These are phyloP conservation scores for Tolypocladium cylindrosporum DNA, from an alignment of 2,329 filamentous ascomycete species.

Conservation along the genomic window DNA sequence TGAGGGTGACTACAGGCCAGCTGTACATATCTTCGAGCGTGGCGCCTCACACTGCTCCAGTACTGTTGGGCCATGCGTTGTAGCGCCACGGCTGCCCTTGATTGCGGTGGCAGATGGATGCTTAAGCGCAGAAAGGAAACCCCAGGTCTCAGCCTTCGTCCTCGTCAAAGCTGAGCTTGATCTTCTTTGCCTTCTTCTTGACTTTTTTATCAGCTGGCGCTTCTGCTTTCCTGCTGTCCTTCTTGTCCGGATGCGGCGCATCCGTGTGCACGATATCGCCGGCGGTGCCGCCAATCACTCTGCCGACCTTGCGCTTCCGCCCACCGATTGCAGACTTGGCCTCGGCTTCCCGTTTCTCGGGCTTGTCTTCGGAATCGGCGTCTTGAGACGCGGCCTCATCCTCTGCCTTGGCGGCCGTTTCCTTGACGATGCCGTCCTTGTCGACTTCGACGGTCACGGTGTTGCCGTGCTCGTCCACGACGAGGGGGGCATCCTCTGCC, in stretches of 20 bases:
- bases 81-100: not conserved
- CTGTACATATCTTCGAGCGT: not conserved
- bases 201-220: constrained; percentile 19
- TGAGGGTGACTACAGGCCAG: not conserved
- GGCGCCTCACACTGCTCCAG: not conserved
- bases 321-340: constrained; percentile 20
- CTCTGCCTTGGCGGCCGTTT: constrained; percentile 13
- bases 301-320: constrained; percentile 44
- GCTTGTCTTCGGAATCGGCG: constrained; percentile 22
- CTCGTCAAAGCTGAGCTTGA: constrained; percentile 59
- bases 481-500: constrained; percentile 66
- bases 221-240: constrained; percentile 6
- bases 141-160: constrained; percentile 34
- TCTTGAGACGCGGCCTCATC: constrained; percentile 8
- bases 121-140: not conserved
- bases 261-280: constrained; percentile 13
- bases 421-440: constrained; percentile 28
- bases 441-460: constrained; percentile 41
- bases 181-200: constrained; percentile 51
- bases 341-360: constrained; percentile 12
- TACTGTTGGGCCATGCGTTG: not conserved
- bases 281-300: constrained; percentile 22
- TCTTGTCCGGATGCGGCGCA: constrained; percentile 4
- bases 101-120: not conserved
- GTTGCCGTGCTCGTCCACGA: constrained; percentile 64